These are phyloP conservation scores for Pythium folliculosum DNA, from an alignment of 352 stramenopile genomes.

Conservation along the genomic window DNA sequence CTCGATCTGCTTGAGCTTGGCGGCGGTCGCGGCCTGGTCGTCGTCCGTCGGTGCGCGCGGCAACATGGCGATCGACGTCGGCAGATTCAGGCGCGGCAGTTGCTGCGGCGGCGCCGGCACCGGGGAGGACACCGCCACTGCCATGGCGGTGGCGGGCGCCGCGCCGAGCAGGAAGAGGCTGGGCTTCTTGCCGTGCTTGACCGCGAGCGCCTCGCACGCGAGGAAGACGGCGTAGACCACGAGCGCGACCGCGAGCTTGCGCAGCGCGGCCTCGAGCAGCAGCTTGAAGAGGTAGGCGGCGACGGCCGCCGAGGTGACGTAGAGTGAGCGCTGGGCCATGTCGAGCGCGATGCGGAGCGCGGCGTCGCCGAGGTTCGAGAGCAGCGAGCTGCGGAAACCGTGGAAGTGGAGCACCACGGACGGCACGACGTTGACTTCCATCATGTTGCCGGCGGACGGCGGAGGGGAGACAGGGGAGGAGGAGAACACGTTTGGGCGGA, in stretches of 20 bases:
- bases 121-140: too few species aligned
- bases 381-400: slow-evolving; percentile 42
- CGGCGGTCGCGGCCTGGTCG: background rate
- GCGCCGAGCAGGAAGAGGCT: slow-evolving; percentile 28
- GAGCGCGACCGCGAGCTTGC: background rate
- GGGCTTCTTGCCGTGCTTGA: slow-evolving; percentile 17
- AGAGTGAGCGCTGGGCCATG: slow-evolving; percentile 32
- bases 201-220: slow-evolving; percentile 15
- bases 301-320: slow-evolving; percentile 32
- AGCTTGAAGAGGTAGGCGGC: slow-evolving; percentile 34
- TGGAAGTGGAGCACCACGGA: slow-evolving; percentile 69
- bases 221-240: slow-evolving; percentile 13
- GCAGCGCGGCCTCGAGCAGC: slow-evolving; percentile 25
- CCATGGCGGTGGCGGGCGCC: background rate
- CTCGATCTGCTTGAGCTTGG: background rate
- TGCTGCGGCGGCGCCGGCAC: slow-evolving; percentile 21
- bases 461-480: slow-evolving; percentile 5
- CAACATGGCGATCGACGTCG: slow-evolving; percentile 24
- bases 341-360: slow-evolving; percentile 28
- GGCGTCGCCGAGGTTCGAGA: slow-evolving; percentile 31
- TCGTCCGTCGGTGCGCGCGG: slow-evolving; percentile 1
- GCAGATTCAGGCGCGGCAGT: slow-evolving; percentile 30
- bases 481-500: background rate
- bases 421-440: slow-evolving; percentile 35
- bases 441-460: slow-evolving; percentile 23